Conservation (phyloP, 1,284 basidiomycete species). For the Trametes hirsuta region DNA sequence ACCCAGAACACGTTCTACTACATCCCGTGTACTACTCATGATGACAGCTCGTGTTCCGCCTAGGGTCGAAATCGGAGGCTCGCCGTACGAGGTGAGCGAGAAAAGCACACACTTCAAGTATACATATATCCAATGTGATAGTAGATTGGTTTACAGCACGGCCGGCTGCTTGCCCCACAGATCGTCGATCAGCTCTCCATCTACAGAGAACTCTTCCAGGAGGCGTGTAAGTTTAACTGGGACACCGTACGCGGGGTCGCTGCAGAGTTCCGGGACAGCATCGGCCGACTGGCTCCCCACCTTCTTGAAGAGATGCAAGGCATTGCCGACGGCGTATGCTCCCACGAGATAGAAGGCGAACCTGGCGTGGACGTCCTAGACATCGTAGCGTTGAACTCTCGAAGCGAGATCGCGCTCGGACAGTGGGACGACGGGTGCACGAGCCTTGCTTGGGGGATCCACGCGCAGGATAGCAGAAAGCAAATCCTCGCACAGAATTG, state of each 20-base stretch:
- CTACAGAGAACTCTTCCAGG: slow-evolving; percentile 37
- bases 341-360: slow-evolving; percentile 4
- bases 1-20: too few relatives aligned
- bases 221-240: slow-evolving; percentile 38
- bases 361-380: slow-evolving; percentile 31
- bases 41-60: too few relatives aligned
- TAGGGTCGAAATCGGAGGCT: too few relatives aligned
- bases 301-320: slow-evolving; percentile 40
- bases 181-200: slow-evolving; percentile 37
- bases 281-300: slow-evolving; percentile 33
- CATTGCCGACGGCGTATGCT: slow-evolving; percentile 34
- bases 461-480: slow-evolving; percentile 15
- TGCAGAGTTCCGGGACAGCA: slow-evolving; percentile 30
- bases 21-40: too few relatives aligned
- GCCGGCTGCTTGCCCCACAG: slow-evolving; percentile 31
- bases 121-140: not conserved
- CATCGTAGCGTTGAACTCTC: slow-evolving; percentile 40
- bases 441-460: slow-evolving; percentile 35
- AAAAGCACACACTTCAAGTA: too few relatives aligned
- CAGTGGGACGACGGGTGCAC: slow-evolving; percentile 44
- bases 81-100: too few relatives aligned
- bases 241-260: slow-evolving; percentile 33
- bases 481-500: slow-evolving; percentile 43
- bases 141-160: slow-evolving; percentile 38
- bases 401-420: slow-evolving; percentile 43